These are phyloP conservation scores for Cercospora berteroae DNA, from an alignment of 2,329 filamentous ascomycete species.

Conservation along the genomic window DNA sequence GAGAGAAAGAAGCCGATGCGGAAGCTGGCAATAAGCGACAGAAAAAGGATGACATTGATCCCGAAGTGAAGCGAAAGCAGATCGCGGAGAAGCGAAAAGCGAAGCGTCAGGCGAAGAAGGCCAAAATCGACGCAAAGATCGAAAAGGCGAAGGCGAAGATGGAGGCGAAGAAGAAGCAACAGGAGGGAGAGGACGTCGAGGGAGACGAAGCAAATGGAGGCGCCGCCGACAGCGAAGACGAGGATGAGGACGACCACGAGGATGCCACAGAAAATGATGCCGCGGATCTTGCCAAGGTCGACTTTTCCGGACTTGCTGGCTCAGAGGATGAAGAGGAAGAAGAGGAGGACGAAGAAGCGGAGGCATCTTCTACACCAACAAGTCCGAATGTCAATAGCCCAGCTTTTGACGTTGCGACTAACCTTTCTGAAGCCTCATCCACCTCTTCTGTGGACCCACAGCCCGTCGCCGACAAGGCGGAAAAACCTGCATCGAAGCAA, in stretches of 20 bases:
- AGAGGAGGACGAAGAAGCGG: slow-evolving; percentile 33
- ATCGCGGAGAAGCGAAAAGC: slow-evolving; percentile 46
- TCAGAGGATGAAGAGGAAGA: slow-evolving; percentile 26
- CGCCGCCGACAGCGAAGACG: slow-evolving; percentile 30
- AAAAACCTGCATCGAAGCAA: slow-evolving; percentile 19
- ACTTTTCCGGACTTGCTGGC: slow-evolving; percentile 35
- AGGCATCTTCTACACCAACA: slow-evolving; percentile 38
- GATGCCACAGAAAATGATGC: slow-evolving; percentile 26
- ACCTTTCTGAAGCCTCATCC: slow-evolving; percentile 46
- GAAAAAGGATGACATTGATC: slow-evolving; percentile 39
- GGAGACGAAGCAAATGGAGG: slow-evolving; percentile 34
- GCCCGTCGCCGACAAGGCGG: slow-evolving; percentile 24
- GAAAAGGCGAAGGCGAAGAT: slow-evolving; percentile 41
- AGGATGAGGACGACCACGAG: slow-evolving; percentile 24
- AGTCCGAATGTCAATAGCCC: slow-evolving; percentile 41
- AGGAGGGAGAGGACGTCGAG: slow-evolving; percentile 27
- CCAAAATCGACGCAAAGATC: slow-evolving; percentile 42
- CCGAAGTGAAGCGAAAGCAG: slow-evolving; percentile 34
- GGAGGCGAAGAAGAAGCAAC: slow-evolving; percentile 34
- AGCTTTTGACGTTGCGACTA: slow-evolving; percentile 41
- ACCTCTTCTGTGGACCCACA: slow-evolving; percentile 47
- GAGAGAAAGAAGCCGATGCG: slow-evolving; percentile 39
- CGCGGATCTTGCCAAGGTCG: slow-evolving; percentile 35
- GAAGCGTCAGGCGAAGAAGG: slow-evolving; percentile 48
- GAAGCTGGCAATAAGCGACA: slow-evolving; percentile 46